Base-by-base conservation (phyloP, 306 rosid species). In the Hylodesmum podocarpum region DNA sequence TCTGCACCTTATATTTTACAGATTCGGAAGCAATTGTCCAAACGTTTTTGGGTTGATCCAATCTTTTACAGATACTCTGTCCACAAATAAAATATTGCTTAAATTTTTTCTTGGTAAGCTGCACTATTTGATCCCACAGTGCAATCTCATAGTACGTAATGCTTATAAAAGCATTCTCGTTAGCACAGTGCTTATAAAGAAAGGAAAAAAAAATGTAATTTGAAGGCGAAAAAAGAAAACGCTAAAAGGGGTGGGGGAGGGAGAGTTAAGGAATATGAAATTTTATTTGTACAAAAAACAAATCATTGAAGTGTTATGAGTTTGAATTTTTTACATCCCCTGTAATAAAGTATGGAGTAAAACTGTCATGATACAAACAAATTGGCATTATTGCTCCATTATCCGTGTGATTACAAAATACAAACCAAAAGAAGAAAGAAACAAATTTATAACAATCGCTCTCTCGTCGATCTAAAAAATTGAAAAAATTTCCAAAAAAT, bases 381-480 rank as follows among this genome's bases (percentile, higher is more conserved):
- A 89, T 93, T 66, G 79, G 88, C 82, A 73, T 84, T 86, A 89
- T 92, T 94, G 97, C 96, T 90, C 84, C 84, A 80, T 81, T 85
- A 77, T 88, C 82, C 82, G 76, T 85, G 66, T 80, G 66, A 67
- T 75, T 70, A 80, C 85, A 83, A 73, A 76, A 70, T 83, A 85
- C 90, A 58, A 70, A 46, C 65, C 85, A 50, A 27, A 68, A 55
- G 55, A 19, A 43, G 34, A 28, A 70, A 14, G 66, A 81, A 70
- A 14, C 62, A 81, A 39, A 27, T 76, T 78, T 62, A 59, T 28
- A 72, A 69, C 73, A 67, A 79, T 39, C 83, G 37, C 77, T 80
- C 81, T 70, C 81, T 47, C 62, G 73, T 70, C 36, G 2, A 47
- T 74, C 85, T 72, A 84, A 84, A 74, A 83, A 82, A 58, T 65